Evolutionary conservation across 371 early-diverging fungal species (phyloP), one percentile per base, ranked within the genome.

Genomic region (Smittium culicis): DNA sequence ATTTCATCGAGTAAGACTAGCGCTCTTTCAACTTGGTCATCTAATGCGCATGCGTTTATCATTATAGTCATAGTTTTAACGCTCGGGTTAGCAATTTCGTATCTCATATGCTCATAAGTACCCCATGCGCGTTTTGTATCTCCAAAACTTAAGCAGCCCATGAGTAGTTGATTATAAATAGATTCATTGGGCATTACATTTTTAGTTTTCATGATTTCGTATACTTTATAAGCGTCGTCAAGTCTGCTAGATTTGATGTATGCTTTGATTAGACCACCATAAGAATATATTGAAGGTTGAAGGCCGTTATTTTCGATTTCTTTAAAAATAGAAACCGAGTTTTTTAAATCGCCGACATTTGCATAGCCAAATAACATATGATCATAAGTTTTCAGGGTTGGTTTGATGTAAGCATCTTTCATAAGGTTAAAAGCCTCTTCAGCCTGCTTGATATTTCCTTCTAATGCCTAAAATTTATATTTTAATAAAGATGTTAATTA

Each of bases 1-100:
- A 93, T 91, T 68, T 92, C 91, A 67, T 86, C 83, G 73, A 90
- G 89, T 64, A 93, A 70, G 67, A 87, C 87, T 70, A 93, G 77
- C 8, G 94, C 92, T 34, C 82, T 75, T 67, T 93, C 94, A 1
- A 87, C 86, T 65, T 92, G 84, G 34, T 81, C 80, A 62, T 79
- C 79, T 74, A 85, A 84, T 1, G 92, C 86, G 73, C 96, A 96
- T 0, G 92, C 91, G 70, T 88, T 88, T 28, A 96, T 86, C 96
- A 96, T 96, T 29, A 91, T 73, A 17, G 86, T 84, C 67, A 88
- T 94, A 2, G 86, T 79, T 0, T 85, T 83, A 67, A 87, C 86
- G 70, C 91, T 90, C 0, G 93, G 90, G 60, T 83, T 79, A 45
- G 84, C 84, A 30, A 88, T 83, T 32, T 91, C 86, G 33, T 82